A percentile compares a stretch with the other conserved stretches of the same genome.
Conservation (phyloP, 2,329 filamentous ascomycete species). For the Aspergillus tubingensis region DNA sequence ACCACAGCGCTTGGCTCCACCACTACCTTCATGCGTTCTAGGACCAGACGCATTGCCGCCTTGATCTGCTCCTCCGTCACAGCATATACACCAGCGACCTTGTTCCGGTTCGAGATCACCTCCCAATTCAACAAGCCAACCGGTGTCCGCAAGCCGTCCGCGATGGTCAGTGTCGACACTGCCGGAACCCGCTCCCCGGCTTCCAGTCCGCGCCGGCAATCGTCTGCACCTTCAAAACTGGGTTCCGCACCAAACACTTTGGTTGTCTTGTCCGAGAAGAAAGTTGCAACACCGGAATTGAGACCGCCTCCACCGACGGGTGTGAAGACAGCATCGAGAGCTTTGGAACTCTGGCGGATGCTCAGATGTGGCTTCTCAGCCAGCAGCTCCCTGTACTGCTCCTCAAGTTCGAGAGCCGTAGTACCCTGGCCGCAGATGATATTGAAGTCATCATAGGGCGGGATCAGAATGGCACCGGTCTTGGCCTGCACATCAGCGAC, state of each 20-base stretch:
- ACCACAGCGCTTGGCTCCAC: slow-evolving; percentile 88
- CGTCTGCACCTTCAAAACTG: slow-evolving; percentile 77
- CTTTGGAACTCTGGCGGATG: slow-evolving; percentile 9
- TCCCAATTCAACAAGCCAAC: slow-evolving; percentile 75
- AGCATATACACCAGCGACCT: slow-evolving; percentile 70
- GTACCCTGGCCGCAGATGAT: slow-evolving; percentile 96
- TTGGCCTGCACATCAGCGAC: slow-evolving; percentile 67
- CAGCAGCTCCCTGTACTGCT: slow-evolving; percentile 65
- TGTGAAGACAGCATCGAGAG: slow-evolving; percentile 72
- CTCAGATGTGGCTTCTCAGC: slow-evolving; percentile 29
- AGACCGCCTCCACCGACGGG: slow-evolving; percentile 89
- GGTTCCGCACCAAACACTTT: slow-evolving; percentile 87
- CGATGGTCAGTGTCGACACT: slow-evolving; percentile 78
- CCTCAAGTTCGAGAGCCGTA: slow-evolving; percentile 75
- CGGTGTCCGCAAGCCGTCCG: slow-evolving; percentile 84
- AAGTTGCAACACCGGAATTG: slow-evolving; percentile 78
- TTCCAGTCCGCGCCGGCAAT: slow-evolving; percentile 71
- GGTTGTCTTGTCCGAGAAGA: slow-evolving; percentile 67
- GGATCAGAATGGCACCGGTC: slow-evolving; percentile 77
- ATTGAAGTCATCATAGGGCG: slow-evolving; percentile 89
- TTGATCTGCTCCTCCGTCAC: slow-evolving; percentile 83
- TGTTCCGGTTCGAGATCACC: slow-evolving; percentile 70
- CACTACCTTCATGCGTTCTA: slow-evolving; percentile 87
- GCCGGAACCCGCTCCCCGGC: slow-evolving; percentile 63
- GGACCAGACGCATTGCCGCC: slow-evolving; percentile 71